A percentile compares a stretch with the other conserved stretches of the same genome.
Evolutionary conservation across 768 basidiomycete species (phyloP).

Genomic region (Pluteus cervinus): DNA sequence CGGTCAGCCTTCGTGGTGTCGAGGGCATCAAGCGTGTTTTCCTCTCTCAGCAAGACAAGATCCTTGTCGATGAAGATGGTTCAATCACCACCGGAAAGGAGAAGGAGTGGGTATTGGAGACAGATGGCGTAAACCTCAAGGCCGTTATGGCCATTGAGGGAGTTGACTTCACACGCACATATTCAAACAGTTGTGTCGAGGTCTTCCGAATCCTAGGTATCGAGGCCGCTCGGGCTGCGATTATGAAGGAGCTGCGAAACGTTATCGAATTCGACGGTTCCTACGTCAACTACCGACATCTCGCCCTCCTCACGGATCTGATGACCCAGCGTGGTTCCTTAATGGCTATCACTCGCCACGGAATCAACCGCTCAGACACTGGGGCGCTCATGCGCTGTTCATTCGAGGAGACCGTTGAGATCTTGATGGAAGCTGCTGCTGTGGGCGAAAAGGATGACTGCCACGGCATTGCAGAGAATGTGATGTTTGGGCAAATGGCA

Average conservation of each 20-base stretch:
- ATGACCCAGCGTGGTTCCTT: slow-evolving; percentile 95
- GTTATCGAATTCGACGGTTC: slow-evolving; percentile 99
- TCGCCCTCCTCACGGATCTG: slow-evolving; percentile 92
- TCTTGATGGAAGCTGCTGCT: slow-evolving; percentile 97
- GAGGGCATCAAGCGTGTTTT: slow-evolving; percentile 88
- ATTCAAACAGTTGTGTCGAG: slow-evolving; percentile 96
- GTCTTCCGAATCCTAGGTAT: slow-evolving; percentile 93
- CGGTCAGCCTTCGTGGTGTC: slow-evolving; percentile 92
- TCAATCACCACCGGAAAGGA: slow-evolving; percentile 55
- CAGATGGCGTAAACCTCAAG: slow-evolving; percentile 94
- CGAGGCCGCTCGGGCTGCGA: slow-evolving; percentile 91
- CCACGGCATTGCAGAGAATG: slow-evolving; percentile 97
- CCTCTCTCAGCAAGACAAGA: slow-evolving; percentile 83
- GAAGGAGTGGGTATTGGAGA: slow-evolving; percentile 96
- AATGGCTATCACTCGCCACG: slow-evolving; percentile 99
- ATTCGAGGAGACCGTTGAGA: slow-evolving; percentile 99
- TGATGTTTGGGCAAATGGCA: slow-evolving; percentile 99
- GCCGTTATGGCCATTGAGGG: slow-evolving; percentile 94
- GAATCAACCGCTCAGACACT: slow-evolving; percentile 99
- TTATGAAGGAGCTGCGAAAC: slow-evolving; percentile 88
- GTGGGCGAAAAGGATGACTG: slow-evolving; percentile 98
- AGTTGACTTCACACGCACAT: slow-evolving; percentile 88
- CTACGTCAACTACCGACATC: slow-evolving; percentile 97
- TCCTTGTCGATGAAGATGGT: slow-evolving; percentile 58
- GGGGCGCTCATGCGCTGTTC: slow-evolving; percentile 98